Evolutionary conservation across 169 alveolate genomes (phyloP), one percentile per base, ranked within the genome.

Genomic region (Cryptosporidium ryanae): DNA sequence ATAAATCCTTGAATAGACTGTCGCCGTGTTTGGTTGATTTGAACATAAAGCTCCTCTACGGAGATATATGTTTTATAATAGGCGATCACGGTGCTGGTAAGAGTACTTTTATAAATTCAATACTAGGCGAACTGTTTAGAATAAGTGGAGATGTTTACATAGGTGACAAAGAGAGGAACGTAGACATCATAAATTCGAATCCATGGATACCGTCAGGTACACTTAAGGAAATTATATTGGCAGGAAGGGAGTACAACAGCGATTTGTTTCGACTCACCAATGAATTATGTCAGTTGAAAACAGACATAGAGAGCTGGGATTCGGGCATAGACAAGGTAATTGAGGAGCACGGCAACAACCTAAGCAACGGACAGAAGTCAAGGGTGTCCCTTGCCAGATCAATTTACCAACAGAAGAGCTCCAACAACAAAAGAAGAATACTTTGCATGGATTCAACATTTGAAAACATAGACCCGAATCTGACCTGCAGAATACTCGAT

Each of bases 151-250:
- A 59, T 44, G 38, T 52, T 21, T 61, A 76, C 23, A 27, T 76
- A 15, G 34, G 27, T 0, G 38, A 68, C 34, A 31, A 68, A 17
- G 50, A 34, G 25, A 59, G 68, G 25, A 55, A 55, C 48, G n/a
- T 76, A 17, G 76, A 76, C 21, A 43, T 59, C 29, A 7, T 76
- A 32, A 59, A 32, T n/a, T 76, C 87, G 17, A 59, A 55, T 44
- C 68, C 87, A 17, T 76, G 87, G 87, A 59, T 76, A 76, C 87
- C 87, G n/a, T 59, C 15, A 57, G 87, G 76, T 57, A 59, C 87
- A 32, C 59, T 57, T 27, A 76, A 59, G 25, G 64, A 61, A 12
- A 25, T 76, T 32, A 55, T 76, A 34, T 43, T 76, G n/a, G 87
- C 87, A 21, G 87, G 87, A 0, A 55, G 87, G 15, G 64, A 76